Conservation (phyloP, 306 rosid species). For the Hippophae gyantsensis region DNA sequence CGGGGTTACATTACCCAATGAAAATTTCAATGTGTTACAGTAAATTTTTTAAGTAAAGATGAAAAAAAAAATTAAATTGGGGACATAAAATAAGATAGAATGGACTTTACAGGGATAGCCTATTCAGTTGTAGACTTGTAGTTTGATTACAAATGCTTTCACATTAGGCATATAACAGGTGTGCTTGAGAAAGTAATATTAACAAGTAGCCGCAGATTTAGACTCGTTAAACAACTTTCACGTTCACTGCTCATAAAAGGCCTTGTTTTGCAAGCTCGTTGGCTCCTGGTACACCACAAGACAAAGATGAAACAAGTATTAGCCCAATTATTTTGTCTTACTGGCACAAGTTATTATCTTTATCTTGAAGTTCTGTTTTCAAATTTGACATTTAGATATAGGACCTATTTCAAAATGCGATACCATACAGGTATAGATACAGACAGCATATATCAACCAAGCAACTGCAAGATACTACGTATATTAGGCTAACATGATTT, state of each 20-base stretch:
- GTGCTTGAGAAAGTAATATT: slow-evolving; percentile 16
- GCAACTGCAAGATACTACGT: no score
- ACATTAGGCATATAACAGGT: neutral
- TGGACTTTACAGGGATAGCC: neutral
- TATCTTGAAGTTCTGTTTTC: neutral
- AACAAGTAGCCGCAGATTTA: slow-evolving; percentile 1
- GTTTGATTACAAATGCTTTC: slow-evolving; percentile 7
- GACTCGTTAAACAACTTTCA: slow-evolving; percentile 22
- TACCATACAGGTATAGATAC: no score
- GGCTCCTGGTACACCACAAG: slow-evolving; percentile 42
- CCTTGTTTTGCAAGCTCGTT: slow-evolving; percentile 41
- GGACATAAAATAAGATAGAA: neutral
- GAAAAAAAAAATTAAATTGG: no score
- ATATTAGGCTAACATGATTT: no score
- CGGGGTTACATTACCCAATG: no score
- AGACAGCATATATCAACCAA: no score
- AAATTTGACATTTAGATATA: no score
- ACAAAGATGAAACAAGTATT: neutral
- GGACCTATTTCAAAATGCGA: no score
- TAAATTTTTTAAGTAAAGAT: no score
- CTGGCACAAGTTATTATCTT: no score
- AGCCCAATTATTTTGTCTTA: neutral
- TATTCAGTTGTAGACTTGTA: neutral
- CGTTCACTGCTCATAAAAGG: slow-evolving; percentile 26
- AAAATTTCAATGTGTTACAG: no score